A percentile compares a stretch with the other conserved stretches of the same genome.
Conservation (phyloP, 2,329 filamentous ascomycete genomes). For the Rhinocladiella similis region DNA sequence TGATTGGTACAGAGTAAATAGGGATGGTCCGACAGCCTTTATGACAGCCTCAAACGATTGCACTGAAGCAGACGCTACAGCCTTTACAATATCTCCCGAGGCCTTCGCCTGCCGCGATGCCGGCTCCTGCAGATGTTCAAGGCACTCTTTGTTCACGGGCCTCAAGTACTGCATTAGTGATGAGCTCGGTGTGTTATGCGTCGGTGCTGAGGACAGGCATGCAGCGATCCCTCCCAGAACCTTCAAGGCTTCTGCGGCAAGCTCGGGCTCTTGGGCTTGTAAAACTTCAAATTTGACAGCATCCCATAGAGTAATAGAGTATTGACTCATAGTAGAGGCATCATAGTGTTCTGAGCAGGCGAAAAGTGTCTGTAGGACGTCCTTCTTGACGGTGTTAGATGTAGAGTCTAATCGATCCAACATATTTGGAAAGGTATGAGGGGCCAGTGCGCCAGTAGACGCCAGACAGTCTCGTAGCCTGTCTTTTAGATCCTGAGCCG, state of each 20-base stretch:
- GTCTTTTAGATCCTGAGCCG: constrained; percentile 66
- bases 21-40: constrained; percentile 56
- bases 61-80: constrained; percentile 56
- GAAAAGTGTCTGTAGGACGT: constrained; percentile 63
- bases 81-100: constrained; percentile 60
- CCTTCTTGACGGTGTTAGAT: constrained; percentile 68
- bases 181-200: constrained; percentile 38
- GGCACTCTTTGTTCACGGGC: constrained; percentile 66
- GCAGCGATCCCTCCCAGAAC: constrained; percentile 57
- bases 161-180: constrained; percentile 56
- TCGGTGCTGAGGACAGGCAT: constrained; percentile 50
- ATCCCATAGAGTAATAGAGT: constrained; percentile 67
- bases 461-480: constrained; percentile 65
- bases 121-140: constrained; percentile 67
- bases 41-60: constrained; percentile 57
- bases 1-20: constrained; percentile 62
- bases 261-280: constrained; percentile 65
- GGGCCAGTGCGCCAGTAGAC: constrained; percentile 63
- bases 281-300: constrained; percentile 69
- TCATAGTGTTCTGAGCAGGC: constrained; percentile 62
- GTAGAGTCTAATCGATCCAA: constrained; percentile 70
- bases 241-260: constrained; percentile 60
- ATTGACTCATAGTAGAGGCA: constrained; percentile 58
- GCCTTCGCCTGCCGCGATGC: constrained; percentile 68
- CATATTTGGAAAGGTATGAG: constrained; percentile 65